phyloP scores from a whole-genome alignment of 1,284 basidiomycete genomes.

The Trametes pubescens region DNA sequence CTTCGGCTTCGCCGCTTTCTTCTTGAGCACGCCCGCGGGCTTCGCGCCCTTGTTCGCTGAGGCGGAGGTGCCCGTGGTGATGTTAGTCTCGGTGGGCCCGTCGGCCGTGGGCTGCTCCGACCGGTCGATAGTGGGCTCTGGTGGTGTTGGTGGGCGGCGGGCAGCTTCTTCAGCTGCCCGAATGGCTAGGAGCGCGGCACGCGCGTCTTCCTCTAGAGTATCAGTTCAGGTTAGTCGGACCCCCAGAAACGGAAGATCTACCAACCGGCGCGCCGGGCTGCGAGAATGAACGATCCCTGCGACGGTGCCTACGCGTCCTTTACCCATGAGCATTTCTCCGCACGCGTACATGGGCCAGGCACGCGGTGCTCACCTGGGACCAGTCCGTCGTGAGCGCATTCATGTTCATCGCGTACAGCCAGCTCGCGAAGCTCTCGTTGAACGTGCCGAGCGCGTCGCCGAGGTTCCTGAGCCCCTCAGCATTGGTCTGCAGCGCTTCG shows the following conservation, averaged over 20 bases:
- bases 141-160: slow-evolving; percentile 46
- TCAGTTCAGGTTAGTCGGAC: neutral
- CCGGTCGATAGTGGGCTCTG: slow-evolving; percentile 45
- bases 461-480: slow-evolving; percentile 71
- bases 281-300: slow-evolving; percentile 66
- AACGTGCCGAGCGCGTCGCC: slow-evolving; percentile 84
- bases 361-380: slow-evolving; percentile 69
- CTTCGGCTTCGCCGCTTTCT: slow-evolving; percentile 70
- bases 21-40: slow-evolving; percentile 52
- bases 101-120: slow-evolving; percentile 41
- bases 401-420: slow-evolving; percentile 93
- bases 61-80: slow-evolving; percentile 45
- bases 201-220: slow-evolving; percentile 44
- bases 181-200: slow-evolving; percentile 40
- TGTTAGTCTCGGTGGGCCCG: slow-evolving; percentile 39
- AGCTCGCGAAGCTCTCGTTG: slow-evolving; percentile 94
- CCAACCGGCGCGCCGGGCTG: slow-evolving; percentile 68
- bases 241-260: neutral
- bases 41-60: slow-evolving; percentile 46
- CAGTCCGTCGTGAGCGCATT: slow-evolving; percentile 93
- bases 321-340: neutral
- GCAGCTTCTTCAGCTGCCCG: slow-evolving; percentile 38
- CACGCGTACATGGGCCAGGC: neutral
- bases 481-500: slow-evolving; percentile 65
- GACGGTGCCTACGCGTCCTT: slow-evolving; percentile 60